phyloP scores from a whole-genome alignment of 2,329 filamentous ascomycete genomes.

The Fusarium sarcochroum region DNA sequence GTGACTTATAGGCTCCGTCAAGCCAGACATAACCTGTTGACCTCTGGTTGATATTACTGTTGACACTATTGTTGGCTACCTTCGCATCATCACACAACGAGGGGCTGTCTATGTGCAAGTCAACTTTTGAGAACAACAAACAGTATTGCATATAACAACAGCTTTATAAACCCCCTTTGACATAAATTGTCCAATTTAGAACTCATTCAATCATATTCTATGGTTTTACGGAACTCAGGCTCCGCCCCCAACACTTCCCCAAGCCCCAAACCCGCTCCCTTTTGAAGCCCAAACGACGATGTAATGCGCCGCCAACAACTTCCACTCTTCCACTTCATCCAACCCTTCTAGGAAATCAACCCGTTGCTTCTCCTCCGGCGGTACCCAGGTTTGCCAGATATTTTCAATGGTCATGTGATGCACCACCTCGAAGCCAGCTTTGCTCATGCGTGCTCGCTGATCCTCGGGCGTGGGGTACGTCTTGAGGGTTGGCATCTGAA shows the following conservation, averaged over 20 bases:
- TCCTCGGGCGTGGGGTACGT: conserved; percentile 76
- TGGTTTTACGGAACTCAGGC: conserved; percentile 8
- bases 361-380: conserved; percentile 78
- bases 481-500: conserved; percentile 86
- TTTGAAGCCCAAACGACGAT: conserved; percentile 91
- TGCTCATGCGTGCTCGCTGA: conserved; percentile 76
- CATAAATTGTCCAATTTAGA: background rate
- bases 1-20: background rate
- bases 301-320: conserved; percentile 88
- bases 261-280: conserved; percentile 41
- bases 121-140: no score
- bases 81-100: no score
- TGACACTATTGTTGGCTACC: no score
- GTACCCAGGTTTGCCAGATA: conserved; percentile 86
- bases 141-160: no score
- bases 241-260: conserved; percentile 31
- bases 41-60: no score
- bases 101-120: no score
- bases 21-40: no score
- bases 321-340: conserved; percentile 97
- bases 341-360: conserved; percentile 86
- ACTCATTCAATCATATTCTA: background rate
- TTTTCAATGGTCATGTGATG: conserved; percentile 62
- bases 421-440: conserved; percentile 72
- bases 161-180: no score